phyloP scores from a whole-genome alignment of 2,329 filamentous ascomycete genomes.

The Septoria petroselini region DNA sequence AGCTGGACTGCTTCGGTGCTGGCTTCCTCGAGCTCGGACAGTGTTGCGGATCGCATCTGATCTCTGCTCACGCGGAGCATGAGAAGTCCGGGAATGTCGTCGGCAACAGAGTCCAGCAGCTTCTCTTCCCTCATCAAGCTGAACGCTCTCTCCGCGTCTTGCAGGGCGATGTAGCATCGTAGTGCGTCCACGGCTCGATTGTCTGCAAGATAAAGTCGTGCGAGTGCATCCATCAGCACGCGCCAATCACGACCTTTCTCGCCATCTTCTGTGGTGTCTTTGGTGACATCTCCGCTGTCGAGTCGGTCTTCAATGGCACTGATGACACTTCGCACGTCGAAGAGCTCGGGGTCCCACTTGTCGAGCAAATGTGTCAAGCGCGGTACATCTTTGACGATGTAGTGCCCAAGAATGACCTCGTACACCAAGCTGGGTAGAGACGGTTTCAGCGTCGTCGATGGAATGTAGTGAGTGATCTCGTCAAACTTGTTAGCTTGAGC shows the following conservation, averaged over 20 bases:
- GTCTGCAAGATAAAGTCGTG: conserved; percentile 77
- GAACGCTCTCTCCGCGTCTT: conserved; percentile 89
- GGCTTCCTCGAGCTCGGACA: conserved; percentile 70
- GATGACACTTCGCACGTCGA: conserved; percentile 72
- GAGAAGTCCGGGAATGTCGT: conserved; percentile 87
- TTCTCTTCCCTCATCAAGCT: conserved; percentile 80
- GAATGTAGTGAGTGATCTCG: conserved; percentile 82
- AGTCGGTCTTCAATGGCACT: conserved; percentile 79
- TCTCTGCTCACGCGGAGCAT: conserved; percentile 76
- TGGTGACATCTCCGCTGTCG: conserved; percentile 67
- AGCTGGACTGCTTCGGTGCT: conserved; percentile 81
- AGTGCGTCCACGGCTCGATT: conserved; percentile 81
- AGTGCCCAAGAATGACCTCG: conserved; percentile 84
- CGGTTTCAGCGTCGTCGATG: conserved; percentile 70
- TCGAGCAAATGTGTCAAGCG: conserved; percentile 77
- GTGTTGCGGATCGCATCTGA: conserved; percentile 62
- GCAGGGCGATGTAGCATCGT: conserved; percentile 81
- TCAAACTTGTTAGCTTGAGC: conserved; percentile 81
- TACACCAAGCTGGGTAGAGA: conserved; percentile 79
- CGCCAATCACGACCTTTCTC: conserved; percentile 74
- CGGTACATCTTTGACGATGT: conserved; percentile 72
- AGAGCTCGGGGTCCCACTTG: conserved; percentile 78
- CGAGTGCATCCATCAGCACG: conserved; percentile 81
- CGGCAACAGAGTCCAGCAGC: conserved; percentile 80
- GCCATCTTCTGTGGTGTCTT: conserved; percentile 72